Base-by-base conservation (phyloP, 2,329 filamentous ascomycete species). In the Aspergillus sp. region DNA sequence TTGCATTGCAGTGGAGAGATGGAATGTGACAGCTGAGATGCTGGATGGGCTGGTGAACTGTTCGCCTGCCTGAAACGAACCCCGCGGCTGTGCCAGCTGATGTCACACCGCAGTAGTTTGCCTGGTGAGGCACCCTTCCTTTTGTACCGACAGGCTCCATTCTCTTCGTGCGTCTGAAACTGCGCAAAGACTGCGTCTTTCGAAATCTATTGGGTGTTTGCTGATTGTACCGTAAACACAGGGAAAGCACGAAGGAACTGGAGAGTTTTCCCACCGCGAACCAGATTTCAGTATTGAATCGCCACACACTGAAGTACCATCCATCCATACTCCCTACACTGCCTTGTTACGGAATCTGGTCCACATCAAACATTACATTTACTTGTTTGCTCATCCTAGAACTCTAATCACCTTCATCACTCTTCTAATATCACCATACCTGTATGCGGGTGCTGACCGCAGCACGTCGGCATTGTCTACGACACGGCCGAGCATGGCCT, bases 21-120 rank as follows among this genome's bases (percentile, higher is more conserved):
- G 33, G 45, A 44, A 19, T 40, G 34, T 37, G 27, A 40, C 51
- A 53, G 39, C 19, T 42, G 17, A 27, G n/a, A 13, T 30, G 37
- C 44, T 34, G 37, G 45, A 17, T 49, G 46, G 12, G 22, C 17
- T 40, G 34, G 39, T 56, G 52, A 47, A 27, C 53, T 49, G 46
- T 44, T 39, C 34, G 34, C 34, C 57, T 51, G 57, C 42, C 53
- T 60, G 58, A 57, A 58, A 52, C 44, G 54, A 46, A 66, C 64
- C 67, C 66, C 64, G 65, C 66, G 65, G 62, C 62, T 63, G 58
- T 47, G 52, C 60, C 57, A 62, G 64, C 66, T 71, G 68, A 71
- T 71, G 68, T 71, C 68, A 69, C 65, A 60, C 64, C 59, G 58
- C 60, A 64, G 56, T 59, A 87, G 83, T 6, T 51, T 60, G 48